A percentile compares a stretch with the other conserved stretches of the same genome.
These are phyloP conservation scores for Syzygium aqueum DNA, from an alignment of 345 rosid genomes.

Conservation along the genomic window DNA sequence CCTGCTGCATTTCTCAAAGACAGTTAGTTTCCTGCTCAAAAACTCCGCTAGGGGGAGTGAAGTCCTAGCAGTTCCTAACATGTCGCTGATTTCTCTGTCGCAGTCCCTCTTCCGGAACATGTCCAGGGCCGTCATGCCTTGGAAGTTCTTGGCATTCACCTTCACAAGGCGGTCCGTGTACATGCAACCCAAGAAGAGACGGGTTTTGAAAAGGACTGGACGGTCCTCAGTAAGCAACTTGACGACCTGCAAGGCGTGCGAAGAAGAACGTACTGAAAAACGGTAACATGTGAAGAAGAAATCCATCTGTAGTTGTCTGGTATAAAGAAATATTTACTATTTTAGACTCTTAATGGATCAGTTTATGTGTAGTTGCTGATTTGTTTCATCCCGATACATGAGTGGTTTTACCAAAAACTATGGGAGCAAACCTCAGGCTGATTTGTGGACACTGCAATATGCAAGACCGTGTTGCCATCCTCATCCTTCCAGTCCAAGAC, in stretches of 20 bases:
- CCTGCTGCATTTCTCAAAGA: background rate
- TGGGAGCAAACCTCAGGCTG: background rate
- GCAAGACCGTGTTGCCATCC: background rate
- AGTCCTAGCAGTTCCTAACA: background rate
- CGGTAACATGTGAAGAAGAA: background rate
- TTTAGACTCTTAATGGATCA: background rate
- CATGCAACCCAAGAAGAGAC: background rate
- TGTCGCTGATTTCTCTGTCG: background rate
- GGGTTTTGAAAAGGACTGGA: background rate
- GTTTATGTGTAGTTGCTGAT: background rate
- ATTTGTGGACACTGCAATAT: background rate
- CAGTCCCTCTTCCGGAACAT: background rate
- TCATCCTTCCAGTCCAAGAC: background rate
- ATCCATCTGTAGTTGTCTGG: background rate
- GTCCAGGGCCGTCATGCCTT: background rate
- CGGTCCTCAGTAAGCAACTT: background rate
- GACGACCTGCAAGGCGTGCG: background rate
- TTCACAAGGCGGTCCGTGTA: background rate
- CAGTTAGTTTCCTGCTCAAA: background rate
- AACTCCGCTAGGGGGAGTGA: background rate
- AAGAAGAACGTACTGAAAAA: background rate
- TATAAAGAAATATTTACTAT: background rate
- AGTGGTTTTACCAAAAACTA: background rate
- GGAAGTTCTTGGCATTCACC: background rate
- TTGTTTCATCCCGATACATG: background rate